Base-by-base conservation (phyloP, 805 yeast species). In the Barnettozyma californica region DNA sequence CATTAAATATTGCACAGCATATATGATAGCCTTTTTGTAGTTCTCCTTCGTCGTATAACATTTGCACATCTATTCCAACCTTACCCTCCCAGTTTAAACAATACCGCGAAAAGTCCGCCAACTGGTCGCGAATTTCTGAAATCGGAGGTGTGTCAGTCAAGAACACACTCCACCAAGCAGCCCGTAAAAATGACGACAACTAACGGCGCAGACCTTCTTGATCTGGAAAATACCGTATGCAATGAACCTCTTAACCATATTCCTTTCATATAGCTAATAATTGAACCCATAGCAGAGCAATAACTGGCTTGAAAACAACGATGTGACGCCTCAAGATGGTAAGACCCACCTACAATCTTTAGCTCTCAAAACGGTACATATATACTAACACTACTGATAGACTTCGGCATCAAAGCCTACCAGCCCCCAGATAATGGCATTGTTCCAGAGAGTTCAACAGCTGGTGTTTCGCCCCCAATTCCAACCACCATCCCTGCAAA, bases 341-440 rank as follows among this genome's bases (percentile, higher is more conserved):
- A 26, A 29, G 56, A 49, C 3, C 18, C 11, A 29, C 5, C 8
- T 23, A 23, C 25, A 23, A 23, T 16, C 14, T 13, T 13, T 5
- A n/a, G 7, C 9, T 16, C 33, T 11, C 33, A 29, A 29, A 9
- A 29, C 33, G 8, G 14, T 5, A 9, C 7, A 11, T 29, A 11
- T 29, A 13, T 34, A 46, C 46, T 43, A 47, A 48, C 38, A 19
- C 27, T 10, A 38, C 19, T 5, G 6, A 8, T 21, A 48, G 59
- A 46, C 16, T 47, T 59, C 27, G 59, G 65, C 16, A 52, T 65
- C 13, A 63, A 65, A 47, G 62, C 69, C 1, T 67, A 63, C 43
- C 56, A 61, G 6, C 69, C 70, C 11, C 64, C 68, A 9, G 69
- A 66, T 41, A 61, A 58, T 35, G 55, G 52, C 33, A 48, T 56